A percentile compares a stretch with the other conserved stretches of the same genome.
Evolutionary conservation across 2,329 filamentous ascomycete genomes (phyloP).

Genomic region (Aureobasidium subglaciale): DNA sequence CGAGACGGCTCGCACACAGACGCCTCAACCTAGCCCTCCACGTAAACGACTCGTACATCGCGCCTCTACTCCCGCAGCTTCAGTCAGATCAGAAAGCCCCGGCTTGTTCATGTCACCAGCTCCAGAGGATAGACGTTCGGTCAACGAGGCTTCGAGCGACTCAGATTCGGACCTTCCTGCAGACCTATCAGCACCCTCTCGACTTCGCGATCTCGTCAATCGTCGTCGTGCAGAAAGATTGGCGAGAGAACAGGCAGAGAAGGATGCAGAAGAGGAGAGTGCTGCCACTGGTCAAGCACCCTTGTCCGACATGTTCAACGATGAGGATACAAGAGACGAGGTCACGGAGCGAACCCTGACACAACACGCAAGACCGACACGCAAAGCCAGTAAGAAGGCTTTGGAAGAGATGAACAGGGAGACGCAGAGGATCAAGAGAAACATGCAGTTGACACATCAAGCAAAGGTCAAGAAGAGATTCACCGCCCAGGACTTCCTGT

Average conservation of each 20-base stretch:
- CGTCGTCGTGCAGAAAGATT: constrained; percentile 66
- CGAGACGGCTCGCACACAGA: background rate
- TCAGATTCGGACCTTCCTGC: constrained; percentile 28
- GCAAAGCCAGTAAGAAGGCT: constrained; percentile 91
- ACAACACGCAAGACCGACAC: constrained; percentile 60
- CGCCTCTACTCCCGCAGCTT: constrained; percentile 1
- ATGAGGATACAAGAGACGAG: constrained; percentile 51
- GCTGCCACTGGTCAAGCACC: constrained; percentile 15
- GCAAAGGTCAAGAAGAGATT: constrained; percentile 85
- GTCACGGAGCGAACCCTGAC: constrained; percentile 44
- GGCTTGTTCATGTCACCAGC: constrained; percentile 13
- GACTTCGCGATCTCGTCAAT: constrained; percentile 65
- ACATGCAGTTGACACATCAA: constrained; percentile 85
- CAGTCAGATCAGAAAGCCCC: constrained; percentile 4
- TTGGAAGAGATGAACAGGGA: constrained; percentile 91
- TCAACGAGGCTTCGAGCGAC: constrained; percentile 8
- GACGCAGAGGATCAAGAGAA: constrained; percentile 82
- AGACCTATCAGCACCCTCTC: constrained; percentile 31
- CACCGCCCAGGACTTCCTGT: constrained; percentile 72
- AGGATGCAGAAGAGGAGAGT: constrained; percentile 33
- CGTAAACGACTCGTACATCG: background rate
- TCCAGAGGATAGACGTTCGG: background rate
- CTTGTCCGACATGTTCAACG: constrained; percentile 20
- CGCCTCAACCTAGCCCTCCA: background rate
- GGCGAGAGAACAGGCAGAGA: constrained; percentile 54